Conservation (phyloP, 306 rosid genomes). For the Oemleria cerasiformis region DNA sequence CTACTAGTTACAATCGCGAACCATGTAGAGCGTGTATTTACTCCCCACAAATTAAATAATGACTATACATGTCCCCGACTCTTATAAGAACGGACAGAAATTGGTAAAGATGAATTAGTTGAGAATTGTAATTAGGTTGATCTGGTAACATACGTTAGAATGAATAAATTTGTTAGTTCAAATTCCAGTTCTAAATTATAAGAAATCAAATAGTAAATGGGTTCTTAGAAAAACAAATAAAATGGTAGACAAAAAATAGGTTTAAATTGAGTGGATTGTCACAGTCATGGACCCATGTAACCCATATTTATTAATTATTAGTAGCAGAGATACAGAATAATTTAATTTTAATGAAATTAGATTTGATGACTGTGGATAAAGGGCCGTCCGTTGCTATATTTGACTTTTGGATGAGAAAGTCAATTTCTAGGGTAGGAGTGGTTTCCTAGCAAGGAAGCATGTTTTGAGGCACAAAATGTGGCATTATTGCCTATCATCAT, state of each 20-base stretch:
- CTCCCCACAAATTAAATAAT: too few relatives aligned
- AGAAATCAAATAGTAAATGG: too few relatives aligned
- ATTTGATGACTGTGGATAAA: neutral
- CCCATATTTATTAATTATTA: neutral
- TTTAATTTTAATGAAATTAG: neutral
- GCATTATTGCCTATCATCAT: slow-evolving; percentile 6
- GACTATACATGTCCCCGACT: too few relatives aligned
- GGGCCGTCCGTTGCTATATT: slow-evolving; percentile 21
- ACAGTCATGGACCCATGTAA: neutral
- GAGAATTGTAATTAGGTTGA: too few relatives aligned
- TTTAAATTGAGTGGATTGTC: neutral
- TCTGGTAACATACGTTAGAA: too few relatives aligned
- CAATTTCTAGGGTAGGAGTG: slow-evolving; percentile 27
- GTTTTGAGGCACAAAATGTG: slow-evolving; percentile 37
- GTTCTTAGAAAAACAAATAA: too few relatives aligned
- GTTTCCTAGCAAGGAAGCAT: slow-evolving; percentile 36
- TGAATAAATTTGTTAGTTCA: too few relatives aligned
- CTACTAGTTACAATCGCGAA: too few relatives aligned
- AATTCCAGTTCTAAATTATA: too few relatives aligned
- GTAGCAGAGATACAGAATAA: neutral
- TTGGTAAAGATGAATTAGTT: too few relatives aligned
- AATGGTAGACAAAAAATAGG: neutral
- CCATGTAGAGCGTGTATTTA: too few relatives aligned
- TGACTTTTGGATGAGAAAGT: slow-evolving; percentile 27
- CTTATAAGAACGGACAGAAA: too few relatives aligned